Conservation (phyloP, 176 grass and related monocot species). For the Cocos nucifera region DNA sequence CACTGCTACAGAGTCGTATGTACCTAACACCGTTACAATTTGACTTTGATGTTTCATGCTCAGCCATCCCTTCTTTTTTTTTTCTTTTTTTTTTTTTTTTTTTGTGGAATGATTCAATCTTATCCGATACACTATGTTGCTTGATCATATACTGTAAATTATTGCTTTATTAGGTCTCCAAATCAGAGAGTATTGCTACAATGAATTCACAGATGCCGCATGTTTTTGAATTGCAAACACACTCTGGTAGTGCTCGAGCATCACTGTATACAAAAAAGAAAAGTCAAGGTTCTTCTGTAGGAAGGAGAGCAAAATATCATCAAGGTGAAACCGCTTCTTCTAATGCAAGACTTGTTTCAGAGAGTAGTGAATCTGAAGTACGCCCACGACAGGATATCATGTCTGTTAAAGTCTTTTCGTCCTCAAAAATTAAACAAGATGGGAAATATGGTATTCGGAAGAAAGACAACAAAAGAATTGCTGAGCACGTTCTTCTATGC, state of each 20-base stretch:
- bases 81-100: too few species aligned
- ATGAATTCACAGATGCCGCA: constrained; percentile 28
- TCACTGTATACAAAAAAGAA: constrained; percentile 43
- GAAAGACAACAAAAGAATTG: constrained; percentile 68
- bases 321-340: constrained; percentile 67
- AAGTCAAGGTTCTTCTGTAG: constrained; percentile 47
- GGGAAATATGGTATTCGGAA: constrained; percentile 54
- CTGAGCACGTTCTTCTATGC: constrained; percentile 63
- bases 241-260: constrained; percentile 26
- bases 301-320: constrained; percentile 68
- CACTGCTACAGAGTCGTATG: constrained; percentile 78
- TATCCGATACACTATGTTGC: too few species aligned
- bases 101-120: neutral
- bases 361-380: constrained; percentile 82
- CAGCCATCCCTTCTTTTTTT: constrained; percentile 7
- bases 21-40: constrained; percentile 9
- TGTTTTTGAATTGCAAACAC: constrained; percentile 41
- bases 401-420: constrained; percentile 31
- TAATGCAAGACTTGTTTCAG: constrained; percentile 63
- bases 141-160: too few species aligned
- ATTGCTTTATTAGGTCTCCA: constrained; percentile 29
- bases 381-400: constrained; percentile 31
- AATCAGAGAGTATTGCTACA: constrained; percentile 32
- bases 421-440: constrained; percentile 41
- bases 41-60: neutral